Evolutionary conservation across 495 filamentous ascomycete genomes (phyloP), one percentile per base, ranked within the genome.

Genomic region (Penicillium cinerascens): DNA sequence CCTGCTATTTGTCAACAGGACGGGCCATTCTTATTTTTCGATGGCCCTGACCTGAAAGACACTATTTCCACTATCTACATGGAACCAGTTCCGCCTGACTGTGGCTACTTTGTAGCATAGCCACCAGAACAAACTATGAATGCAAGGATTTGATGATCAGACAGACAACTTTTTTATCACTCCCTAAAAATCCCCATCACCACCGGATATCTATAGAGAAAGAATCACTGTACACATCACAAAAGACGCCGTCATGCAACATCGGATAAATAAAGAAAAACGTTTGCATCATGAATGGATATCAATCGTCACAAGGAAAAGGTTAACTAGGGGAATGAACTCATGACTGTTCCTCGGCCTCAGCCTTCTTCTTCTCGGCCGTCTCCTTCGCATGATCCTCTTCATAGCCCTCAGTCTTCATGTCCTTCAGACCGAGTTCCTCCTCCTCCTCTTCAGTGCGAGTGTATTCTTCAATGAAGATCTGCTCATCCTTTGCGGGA

Each of bases 401-500:
- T 63, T 87, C 89, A 71, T 97, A 97, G 0, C 82, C 84, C 64
- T 96, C 90, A 0, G 85, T 86, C 77, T 91, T 95, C 84, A 98
- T 97, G 62, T 97, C 92, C 37, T 69, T 81, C 56, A 97, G 72
- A 0, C 93, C 93, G 18, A 98, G 74, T 29, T 96, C 87, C 57
- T 97, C 95, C 66, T 93, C 86, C 66, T 97, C 95, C 68, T 96
- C 86, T 0, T 84, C 83, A 1, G 91, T 95, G 53, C 93, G 79
- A 42, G 86, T 83, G 64, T 97, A 97, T 33, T 96, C 91, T 67
- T 90, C 91, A 3, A 81, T 78, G 17, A 74, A 82, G 60, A 98
- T 82, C 75, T 96, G 86, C 10, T 83, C 82, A 61, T 98, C 93
- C 13, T 81, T 78, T 48, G 86, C 83, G 29, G 83, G 79, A 17